These are phyloP conservation scores for Arthonia radiata DNA, from an alignment of 495 filamentous ascomycete species.

Conservation along the genomic window DNA sequence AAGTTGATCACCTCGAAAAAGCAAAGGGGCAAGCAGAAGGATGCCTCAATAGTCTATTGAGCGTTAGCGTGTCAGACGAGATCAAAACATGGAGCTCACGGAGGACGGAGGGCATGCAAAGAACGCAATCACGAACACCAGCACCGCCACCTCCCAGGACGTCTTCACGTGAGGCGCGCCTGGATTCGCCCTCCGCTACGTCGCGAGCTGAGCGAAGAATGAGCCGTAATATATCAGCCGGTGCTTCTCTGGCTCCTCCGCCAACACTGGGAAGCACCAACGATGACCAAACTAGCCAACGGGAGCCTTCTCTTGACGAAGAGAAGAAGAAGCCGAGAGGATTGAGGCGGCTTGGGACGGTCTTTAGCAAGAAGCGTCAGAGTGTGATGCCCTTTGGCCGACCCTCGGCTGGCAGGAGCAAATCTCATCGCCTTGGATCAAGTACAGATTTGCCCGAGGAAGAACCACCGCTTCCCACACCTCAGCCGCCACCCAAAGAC, in stretches of 20 bases:
- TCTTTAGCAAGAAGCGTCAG: conserved; percentile 11
- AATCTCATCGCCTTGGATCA: too few species aligned
- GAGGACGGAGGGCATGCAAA: conserved; percentile 11
- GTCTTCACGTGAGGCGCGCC: too few species aligned
- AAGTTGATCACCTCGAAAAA: conserved; percentile 66
- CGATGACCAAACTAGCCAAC: conserved; percentile 6
- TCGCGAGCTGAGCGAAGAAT: conserved; percentile 9
- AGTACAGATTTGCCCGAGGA: too few species aligned
- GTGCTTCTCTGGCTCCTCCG: conserved; percentile 16
- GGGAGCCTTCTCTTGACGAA: conserved; percentile 9
- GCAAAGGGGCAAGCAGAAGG: conserved; percentile 52
- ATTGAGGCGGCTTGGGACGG: conserved; percentile 16
- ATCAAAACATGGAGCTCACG: conserved; percentile 61
- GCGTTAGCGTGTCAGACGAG: conserved; percentile 69
- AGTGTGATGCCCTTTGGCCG: conserved; percentile 13
- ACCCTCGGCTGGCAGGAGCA: conserved; percentile 13
- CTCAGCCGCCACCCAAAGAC: too few species aligned
- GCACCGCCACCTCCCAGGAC: too few species aligned
- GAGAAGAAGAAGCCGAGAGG: conserved; percentile 11
- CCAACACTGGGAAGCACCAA: conserved; percentile 9
- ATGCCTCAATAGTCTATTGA: conserved; percentile 63
- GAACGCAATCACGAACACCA: too few species aligned
- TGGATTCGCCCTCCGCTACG: too few species aligned
- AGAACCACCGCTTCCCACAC: too few species aligned
- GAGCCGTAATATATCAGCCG: conserved; percentile 18